A percentile compares a stretch with the other conserved stretches of the same genome.
phyloP scores from a whole-genome alignment of 2,329 filamentous ascomycete species.

The Cercospora sp. region DNA sequence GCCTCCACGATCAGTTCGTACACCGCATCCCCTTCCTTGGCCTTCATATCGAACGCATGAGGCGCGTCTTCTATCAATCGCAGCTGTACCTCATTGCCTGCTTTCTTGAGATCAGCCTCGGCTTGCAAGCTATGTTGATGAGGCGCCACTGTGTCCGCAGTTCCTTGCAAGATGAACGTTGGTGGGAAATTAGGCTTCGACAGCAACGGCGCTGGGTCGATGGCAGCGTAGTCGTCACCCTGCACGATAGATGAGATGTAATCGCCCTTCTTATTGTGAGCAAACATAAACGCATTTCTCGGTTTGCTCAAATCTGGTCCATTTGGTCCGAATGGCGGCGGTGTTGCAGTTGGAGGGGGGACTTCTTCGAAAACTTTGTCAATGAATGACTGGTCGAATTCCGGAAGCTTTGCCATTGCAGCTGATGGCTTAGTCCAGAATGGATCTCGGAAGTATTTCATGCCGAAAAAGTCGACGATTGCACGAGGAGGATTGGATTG shows the following conservation, averaged over 20 bases:
- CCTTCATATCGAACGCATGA: not conserved
- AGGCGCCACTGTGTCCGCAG: not conserved
- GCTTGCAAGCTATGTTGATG: not conserved
- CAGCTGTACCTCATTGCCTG: not conserved
- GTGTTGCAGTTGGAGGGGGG: not conserved
- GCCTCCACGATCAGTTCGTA: not conserved
- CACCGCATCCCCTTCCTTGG: not conserved
- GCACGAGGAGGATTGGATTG: not conserved
- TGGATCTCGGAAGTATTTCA: not conserved
- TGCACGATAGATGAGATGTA: not conserved
- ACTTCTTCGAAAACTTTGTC: not conserved
- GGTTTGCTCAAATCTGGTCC: not conserved
- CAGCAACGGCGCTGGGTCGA: not conserved
- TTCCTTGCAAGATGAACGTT: not conserved
- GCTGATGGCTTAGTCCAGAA: not conserved
- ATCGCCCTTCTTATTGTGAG: not conserved
- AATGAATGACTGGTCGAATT: not conserved
- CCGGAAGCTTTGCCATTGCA: not conserved
- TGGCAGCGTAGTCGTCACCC: not conserved
- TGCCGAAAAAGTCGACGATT: not conserved
- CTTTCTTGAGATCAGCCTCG: not conserved
- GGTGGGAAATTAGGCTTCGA: not conserved
- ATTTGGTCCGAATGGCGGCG: not conserved
- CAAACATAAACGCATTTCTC: not conserved
- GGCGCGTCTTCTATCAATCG: not conserved